phyloP scores from a whole-genome alignment of 176 grass and related monocot genomes.

The Oropetium thomaeum region DNA sequence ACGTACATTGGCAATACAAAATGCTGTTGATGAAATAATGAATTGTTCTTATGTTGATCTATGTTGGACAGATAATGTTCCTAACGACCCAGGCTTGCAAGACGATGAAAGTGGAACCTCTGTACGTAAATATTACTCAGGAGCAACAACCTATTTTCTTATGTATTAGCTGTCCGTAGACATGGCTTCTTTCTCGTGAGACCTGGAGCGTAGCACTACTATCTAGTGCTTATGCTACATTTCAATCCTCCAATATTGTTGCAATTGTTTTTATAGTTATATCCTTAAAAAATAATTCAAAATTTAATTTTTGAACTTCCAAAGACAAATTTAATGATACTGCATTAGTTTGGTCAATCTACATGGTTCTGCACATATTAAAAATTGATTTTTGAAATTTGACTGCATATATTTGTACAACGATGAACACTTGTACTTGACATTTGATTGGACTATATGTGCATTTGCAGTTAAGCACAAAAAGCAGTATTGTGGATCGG shows the following conservation, averaged over 20 bases:
- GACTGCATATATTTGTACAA: background rate
- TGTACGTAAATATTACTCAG: background rate
- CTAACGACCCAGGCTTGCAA: background rate
- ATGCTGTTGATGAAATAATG: background rate
- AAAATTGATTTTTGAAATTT: background rate
- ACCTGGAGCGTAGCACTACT: background rate
- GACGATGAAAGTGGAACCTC: background rate
- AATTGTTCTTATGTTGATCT: conserved; percentile 20
- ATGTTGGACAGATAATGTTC: conserved; percentile 26
- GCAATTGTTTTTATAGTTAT: background rate
- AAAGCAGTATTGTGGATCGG: background rate
- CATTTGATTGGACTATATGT: conserved; percentile 15
- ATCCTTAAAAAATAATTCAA: background rate
- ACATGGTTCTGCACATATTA: background rate
- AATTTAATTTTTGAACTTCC: background rate
- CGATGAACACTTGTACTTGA: background rate
- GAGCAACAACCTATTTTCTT: background rate
- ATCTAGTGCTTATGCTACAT: background rate
- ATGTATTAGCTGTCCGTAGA: background rate
- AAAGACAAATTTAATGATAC: background rate
- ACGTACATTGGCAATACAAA: background rate
- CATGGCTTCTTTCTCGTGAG: background rate
- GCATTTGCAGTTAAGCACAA: conserved; percentile 24
- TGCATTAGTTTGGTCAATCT: background rate
- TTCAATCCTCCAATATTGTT: background rate